Evolutionary conservation across 2,329 filamentous ascomycete species (phyloP).

Genomic region (Fusarium graminum): DNA sequence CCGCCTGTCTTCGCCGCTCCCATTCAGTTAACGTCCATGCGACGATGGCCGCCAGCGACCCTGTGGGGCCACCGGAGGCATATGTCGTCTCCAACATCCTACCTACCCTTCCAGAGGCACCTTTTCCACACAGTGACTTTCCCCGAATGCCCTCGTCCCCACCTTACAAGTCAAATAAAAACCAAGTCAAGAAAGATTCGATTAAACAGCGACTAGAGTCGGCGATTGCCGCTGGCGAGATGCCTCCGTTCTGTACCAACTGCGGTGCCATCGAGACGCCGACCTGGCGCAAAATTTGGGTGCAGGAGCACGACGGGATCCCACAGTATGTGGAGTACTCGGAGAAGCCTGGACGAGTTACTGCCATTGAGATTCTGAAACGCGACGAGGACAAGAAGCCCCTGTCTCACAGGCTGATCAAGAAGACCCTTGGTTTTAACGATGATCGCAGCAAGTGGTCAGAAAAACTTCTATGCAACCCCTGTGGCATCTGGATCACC

Average conservation of each 20-base stretch:
- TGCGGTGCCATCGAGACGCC: constrained; percentile 96
- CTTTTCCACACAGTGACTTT: constrained; percentile 60
- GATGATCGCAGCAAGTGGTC: constrained; percentile 77
- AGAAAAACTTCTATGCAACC: constrained; percentile 87
- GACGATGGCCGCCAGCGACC: constrained; percentile 63
- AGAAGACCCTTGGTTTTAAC: constrained; percentile 74
- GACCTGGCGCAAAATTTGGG: constrained; percentile 94
- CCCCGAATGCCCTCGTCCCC: constrained; percentile 56
- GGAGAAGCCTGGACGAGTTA: constrained; percentile 78
- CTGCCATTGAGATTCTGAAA: constrained; percentile 77
- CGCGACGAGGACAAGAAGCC: constrained; percentile 73
- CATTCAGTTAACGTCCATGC: constrained; percentile 54
- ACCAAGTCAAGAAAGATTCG: constrained; percentile 72
- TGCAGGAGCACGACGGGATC: constrained; percentile 77
- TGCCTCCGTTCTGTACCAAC: constrained; percentile 90
- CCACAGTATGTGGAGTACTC: constrained; percentile 79
- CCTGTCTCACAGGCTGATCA: constrained; percentile 78
- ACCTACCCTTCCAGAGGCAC: constrained; percentile 54
- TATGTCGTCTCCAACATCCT: constrained; percentile 35
- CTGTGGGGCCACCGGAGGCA: constrained; percentile 50
- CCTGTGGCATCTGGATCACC: constrained; percentile 93
- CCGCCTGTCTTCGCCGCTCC: constrained; percentile 56
- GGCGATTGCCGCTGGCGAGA: constrained; percentile 81
- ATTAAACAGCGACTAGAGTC: constrained; percentile 71
- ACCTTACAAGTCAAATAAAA: constrained; percentile 70